phyloP scores from a whole-genome alignment of 1,284 basidiomycete species.

The Ceratobasidium sp. region DNA sequence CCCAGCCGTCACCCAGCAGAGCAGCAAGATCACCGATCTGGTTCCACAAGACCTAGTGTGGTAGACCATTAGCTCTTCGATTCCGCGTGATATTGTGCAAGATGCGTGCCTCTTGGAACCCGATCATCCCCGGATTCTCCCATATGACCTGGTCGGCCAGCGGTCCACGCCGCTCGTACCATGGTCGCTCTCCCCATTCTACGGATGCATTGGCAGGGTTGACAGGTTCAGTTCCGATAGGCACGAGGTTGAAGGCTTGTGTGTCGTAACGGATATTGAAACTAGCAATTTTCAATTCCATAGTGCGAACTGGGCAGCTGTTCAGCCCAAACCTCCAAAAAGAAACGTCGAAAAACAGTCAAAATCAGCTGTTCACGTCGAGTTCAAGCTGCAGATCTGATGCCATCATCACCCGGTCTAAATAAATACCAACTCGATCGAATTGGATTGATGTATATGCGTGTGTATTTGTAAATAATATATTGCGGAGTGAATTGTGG shows the following conservation, averaged over 20 bases:
- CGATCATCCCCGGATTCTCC: constrained; percentile 36
- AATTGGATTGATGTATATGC: constrained; percentile 22
- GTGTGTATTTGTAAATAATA: constrained; percentile 33
- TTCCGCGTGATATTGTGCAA: too few relatives aligned
- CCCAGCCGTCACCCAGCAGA: constrained; percentile 35
- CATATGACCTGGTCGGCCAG: constrained; percentile 35
- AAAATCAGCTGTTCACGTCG: constrained; percentile 4
- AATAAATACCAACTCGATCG: not conserved
- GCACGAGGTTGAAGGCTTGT: constrained; percentile 33
- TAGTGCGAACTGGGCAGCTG: not conserved
- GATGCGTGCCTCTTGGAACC: constrained; percentile 37
- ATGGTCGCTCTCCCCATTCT: constrained; percentile 40
- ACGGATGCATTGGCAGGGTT: constrained; percentile 1
- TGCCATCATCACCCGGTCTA: constrained; percentile 19
- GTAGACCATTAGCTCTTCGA: too few relatives aligned
- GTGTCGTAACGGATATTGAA: constrained; percentile 40
- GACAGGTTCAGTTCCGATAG: constrained; percentile 21
- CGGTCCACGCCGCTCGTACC: constrained; percentile 35
- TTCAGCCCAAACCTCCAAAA: not conserved
- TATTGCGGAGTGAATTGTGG: not conserved
- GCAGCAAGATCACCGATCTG: constrained; percentile 27
- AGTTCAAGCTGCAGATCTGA: constrained; percentile 11
- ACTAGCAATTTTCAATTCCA: constrained; percentile 38
- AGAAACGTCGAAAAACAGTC: too few relatives aligned
- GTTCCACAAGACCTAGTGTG: constrained; percentile 25